A percentile compares a stretch with the other conserved stretches of the same genome.
These are phyloP conservation scores for Phlebopus sp. DNA, from an alignment of 1,284 basidiomycete species.

Conservation along the genomic window DNA sequence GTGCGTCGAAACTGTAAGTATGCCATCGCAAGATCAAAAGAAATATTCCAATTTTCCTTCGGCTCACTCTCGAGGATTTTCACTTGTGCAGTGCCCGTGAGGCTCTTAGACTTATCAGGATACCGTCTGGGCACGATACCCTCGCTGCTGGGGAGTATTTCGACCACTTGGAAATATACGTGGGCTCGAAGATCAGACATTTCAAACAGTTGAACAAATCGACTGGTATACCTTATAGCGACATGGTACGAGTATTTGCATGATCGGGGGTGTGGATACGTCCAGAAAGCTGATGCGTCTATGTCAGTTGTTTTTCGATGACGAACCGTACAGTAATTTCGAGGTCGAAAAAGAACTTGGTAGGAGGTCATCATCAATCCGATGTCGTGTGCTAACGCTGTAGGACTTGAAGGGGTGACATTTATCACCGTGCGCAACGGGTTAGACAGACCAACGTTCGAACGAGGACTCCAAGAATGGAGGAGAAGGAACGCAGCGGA, in stretches of 20 bases:
- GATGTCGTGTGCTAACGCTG: conserved; percentile 2
- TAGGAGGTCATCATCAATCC: conserved; percentile 11
- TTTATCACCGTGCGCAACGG: conserved; percentile 60
- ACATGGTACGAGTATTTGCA: conserved; percentile 62
- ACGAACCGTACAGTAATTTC: conserved; percentile 66
- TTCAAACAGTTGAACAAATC: conserved; percentile 68
- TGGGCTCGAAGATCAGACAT: conserved; percentile 81
- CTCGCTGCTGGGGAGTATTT: conserved; percentile 64
- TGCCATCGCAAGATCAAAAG: neutral
- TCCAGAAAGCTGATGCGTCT: neutral
- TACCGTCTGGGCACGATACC: conserved; percentile 42
- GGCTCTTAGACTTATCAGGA: conserved; percentile 66
- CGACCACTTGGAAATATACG: conserved; percentile 82
- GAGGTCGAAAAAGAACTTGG: conserved; percentile 61
- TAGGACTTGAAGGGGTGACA: conserved; percentile 55
- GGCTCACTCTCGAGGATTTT: conserved; percentile 1
- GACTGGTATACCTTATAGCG: conserved; percentile 78
- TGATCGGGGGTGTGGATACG: neutral
- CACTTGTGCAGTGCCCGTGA: conserved; percentile 59
- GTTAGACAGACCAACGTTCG: conserved; percentile 52
- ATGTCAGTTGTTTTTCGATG: conserved; percentile 82
- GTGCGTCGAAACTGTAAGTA: conserved; percentile 65
- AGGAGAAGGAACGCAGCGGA: conserved; percentile 33
- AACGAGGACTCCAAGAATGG: conserved; percentile 64
- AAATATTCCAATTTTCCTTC: neutral